Base-by-base conservation (phyloP, 2,329 filamentous ascomycete species). In the Calonectria pteridis region DNA sequence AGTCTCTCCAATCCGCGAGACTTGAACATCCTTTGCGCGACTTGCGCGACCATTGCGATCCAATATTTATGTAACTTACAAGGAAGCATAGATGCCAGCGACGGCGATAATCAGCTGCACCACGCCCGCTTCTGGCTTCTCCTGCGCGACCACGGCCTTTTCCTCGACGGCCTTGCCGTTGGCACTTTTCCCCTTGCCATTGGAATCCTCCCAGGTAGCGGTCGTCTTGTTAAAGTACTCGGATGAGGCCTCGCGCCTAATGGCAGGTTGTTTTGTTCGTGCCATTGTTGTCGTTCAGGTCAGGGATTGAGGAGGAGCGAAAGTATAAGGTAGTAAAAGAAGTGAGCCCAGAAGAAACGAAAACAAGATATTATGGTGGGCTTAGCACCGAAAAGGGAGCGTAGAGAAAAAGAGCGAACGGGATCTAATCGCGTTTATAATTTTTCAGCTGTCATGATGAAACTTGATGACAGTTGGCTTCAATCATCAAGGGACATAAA, bases 61-160 rank as follows among this genome's bases (percentile, higher is more conserved):
- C 29, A n/a, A 40, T 11, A 26, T 14, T 49, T 49, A 26, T n/a
- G n/a, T 29, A 35, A 86, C 90, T 82, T 91, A 98, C 96, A 99
- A 99, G 43, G 96, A 98, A 43, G 94, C 95, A 84, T 99, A 99
- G 80, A 99, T 99, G 73, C 97, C 97, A 9, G 92, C 93, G n/a
- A 98, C 95, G 77, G 96, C 96, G 75, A 98, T 91, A 63, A 96
- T 85, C 70, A 98, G 90, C 84, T 98, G 94, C 80, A 94, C 82
- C 35, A 95, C 83, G 6, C 94, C 94, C 11, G 93, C 89, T 33
- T 91, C 89, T 69, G 85, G 81, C 77, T 84, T 85, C 55, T 84
- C 78, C 23, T 81, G 75, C 46, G 81, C 80, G 26, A 79, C 77
- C 75, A 72, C 77, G 40, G 31, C 75, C 74, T 74, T 81, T 71